phyloP scores from a whole-genome alignment of 139 green algal species.

The Coelastrella sp. region DNA sequence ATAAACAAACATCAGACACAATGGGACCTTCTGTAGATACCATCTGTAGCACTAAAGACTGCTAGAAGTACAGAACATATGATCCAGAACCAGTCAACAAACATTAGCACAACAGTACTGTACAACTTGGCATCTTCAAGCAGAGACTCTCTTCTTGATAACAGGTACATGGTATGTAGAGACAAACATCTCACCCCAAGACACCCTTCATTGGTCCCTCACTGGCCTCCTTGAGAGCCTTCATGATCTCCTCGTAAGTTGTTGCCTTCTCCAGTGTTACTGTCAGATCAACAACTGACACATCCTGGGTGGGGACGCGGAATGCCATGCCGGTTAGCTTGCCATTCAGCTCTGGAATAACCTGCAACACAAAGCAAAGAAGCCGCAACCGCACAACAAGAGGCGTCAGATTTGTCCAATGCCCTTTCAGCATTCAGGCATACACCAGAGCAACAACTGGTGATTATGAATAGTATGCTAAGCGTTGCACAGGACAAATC shows the following conservation, averaged over 20 bases:
- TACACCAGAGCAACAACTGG: no score
- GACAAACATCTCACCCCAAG: conserved; percentile 78
- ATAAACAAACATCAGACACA: no score
- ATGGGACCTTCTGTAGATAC: not conserved
- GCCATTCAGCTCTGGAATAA: conserved; percentile 96
- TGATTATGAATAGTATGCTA: no score
- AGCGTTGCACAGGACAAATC: no score
- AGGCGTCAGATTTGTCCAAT: no score
- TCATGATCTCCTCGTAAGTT: conserved; percentile 95
- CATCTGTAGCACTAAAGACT: not conserved
- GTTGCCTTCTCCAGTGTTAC: conserved; percentile 88
- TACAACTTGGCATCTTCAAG: not conserved
- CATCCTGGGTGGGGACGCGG: conserved; percentile 94
- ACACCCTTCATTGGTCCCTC: conserved; percentile 90
- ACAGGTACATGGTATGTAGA: no score
- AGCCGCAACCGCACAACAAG: no score
- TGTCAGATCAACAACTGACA: conserved; percentile 98
- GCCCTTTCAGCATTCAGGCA: no score
- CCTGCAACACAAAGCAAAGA: conserved; percentile 54
- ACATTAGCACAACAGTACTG: not conserved
- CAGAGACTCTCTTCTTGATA: not conserved
- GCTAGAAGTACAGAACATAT: not conserved
- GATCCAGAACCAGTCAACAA: not conserved
- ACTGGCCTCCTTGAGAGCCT: conserved; percentile 80
- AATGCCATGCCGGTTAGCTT: conserved; percentile 99